Conservation (phyloP, 345 rosid species). For the Gossypium thurberi region DNA sequence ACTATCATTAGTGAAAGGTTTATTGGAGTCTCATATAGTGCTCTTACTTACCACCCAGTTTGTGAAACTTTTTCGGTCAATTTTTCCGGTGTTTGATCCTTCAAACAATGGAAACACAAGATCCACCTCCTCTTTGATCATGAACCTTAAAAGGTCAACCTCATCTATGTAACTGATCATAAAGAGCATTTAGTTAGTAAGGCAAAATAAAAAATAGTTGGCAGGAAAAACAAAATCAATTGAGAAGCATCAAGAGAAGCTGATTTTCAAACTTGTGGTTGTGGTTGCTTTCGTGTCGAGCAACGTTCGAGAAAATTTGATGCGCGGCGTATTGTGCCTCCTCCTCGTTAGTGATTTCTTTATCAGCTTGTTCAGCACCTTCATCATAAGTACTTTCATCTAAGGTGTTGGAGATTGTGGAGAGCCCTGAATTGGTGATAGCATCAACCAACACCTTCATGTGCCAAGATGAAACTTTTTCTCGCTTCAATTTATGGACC, state of each 20-base stretch:
- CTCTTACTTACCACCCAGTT: slow-evolving; percentile 83
- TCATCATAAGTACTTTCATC: slow-evolving; percentile 43
- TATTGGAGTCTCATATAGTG: not conserved
- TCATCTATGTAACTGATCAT: slow-evolving; percentile 61
- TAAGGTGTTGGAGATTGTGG: slow-evolving; percentile 59
- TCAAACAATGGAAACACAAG: slow-evolving; percentile 63
- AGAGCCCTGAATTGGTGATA: slow-evolving; percentile 52
- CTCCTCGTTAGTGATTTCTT: slow-evolving; percentile 71
- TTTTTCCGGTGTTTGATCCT: slow-evolving; percentile 44
- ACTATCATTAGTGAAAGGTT: no score
- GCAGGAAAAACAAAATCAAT: not conserved
- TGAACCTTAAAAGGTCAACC: slow-evolving; percentile 63
- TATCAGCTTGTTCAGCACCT: slow-evolving; percentile 34
- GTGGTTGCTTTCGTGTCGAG: slow-evolving; percentile 20
- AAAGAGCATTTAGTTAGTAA: slow-evolving; percentile 7
- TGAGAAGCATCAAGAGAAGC: not conserved
- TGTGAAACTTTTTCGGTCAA: slow-evolving; percentile 53
- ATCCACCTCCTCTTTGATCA: slow-evolving; percentile 87
- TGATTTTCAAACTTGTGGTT: slow-evolving; percentile 36
- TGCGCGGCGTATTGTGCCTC: slow-evolving; percentile 71
- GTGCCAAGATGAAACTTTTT: slow-evolving; percentile 87
- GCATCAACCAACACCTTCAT: slow-evolving; percentile 82
- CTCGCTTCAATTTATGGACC: slow-evolving; percentile 66
- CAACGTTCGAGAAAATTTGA: slow-evolving; percentile 57
- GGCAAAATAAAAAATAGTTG: not conserved